Conservation (phyloP, 306 rosid species). For the Citrullus colocynthis region DNA sequence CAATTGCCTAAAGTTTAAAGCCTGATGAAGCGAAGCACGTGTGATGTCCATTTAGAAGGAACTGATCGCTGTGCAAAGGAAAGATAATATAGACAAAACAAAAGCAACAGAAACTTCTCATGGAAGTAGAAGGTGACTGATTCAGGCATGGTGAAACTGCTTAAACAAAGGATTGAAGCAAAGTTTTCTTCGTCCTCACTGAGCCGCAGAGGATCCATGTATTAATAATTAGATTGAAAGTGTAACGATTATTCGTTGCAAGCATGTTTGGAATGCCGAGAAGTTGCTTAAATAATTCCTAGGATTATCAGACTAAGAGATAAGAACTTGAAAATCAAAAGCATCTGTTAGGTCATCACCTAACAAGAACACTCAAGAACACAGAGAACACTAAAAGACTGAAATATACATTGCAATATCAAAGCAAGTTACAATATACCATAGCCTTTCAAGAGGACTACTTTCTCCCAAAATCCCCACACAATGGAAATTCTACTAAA, state of each 20-base stretch:
- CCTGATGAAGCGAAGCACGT: neutral
- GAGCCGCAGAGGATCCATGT: neutral
- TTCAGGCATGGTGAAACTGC: slow-evolving; percentile 2
- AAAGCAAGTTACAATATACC: too few relatives aligned
- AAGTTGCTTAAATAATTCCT: neutral
- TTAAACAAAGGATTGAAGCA: neutral
- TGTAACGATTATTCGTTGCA: neutral
- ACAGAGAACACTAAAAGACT: too few relatives aligned
- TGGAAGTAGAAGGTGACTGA: neutral
- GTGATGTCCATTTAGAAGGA: neutral
- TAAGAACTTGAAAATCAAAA: neutral
- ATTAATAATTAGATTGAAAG: neutral
- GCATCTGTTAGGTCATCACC: too few relatives aligned
- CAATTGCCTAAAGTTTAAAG: neutral
- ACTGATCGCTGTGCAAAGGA: neutral
- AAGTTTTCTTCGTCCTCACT: neutral
- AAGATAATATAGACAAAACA: neutral
- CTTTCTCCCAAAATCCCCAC: too few relatives aligned
- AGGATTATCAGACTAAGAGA: neutral
- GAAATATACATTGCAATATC: too few relatives aligned
- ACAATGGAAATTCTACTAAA: too few relatives aligned
- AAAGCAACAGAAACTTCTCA: neutral
- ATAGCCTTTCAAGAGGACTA: too few relatives aligned
- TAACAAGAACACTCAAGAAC: too few relatives aligned
- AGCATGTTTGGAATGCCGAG: neutral